These are phyloP conservation scores for Candida andamanensis DNA, from an alignment of 805 yeast species.

Conservation along the genomic window DNA sequence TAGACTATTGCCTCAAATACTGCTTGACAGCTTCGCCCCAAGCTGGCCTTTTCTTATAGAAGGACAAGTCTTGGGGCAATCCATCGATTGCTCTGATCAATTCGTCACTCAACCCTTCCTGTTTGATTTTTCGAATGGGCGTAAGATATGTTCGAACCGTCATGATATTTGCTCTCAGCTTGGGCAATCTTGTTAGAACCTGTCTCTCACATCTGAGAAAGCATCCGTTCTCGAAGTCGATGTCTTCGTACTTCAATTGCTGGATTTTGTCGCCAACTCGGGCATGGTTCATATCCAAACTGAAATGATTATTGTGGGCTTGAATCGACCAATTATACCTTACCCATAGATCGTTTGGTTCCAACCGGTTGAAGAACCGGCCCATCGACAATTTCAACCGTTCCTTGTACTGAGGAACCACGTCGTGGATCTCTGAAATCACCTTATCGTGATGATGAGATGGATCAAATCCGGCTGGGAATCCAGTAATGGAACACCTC, in stretches of 20 bases:
- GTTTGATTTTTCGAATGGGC: constrained; percentile 22
- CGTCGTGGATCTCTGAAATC: constrained; percentile 57
- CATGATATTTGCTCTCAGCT: constrained; percentile 31
- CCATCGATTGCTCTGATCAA: constrained; percentile 29
- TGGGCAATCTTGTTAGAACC: constrained; percentile 30
- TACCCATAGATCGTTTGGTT: constrained; percentile 50
- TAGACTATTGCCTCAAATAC: constrained; percentile 15
- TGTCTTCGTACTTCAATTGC: constrained; percentile 20
- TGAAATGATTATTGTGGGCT: constrained; percentile 40
- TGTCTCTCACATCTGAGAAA: constrained; percentile 36
- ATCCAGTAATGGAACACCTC: constrained; percentile 53
- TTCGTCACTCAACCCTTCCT: constrained; percentile 29
- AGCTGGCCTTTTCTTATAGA: constrained; percentile 28
- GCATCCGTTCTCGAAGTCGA: constrained; percentile 31
- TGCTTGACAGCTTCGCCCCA: constrained; percentile 38
- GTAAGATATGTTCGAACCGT: constrained; percentile 34
- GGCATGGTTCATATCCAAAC: constrained; percentile 27
- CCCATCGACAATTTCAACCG: constrained; percentile 61
- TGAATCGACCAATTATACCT: constrained; percentile 72
- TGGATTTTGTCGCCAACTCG: constrained; percentile 23
- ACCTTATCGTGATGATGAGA: constrained; percentile 46
- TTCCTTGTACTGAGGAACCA: constrained; percentile 63
- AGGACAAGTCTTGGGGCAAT: constrained; percentile 34
- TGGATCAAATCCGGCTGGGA: constrained; percentile 75
- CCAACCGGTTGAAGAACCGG: constrained; percentile 54